Base-by-base conservation (phyloP, 2,329 filamentous ascomycete species). In the Trichoderma arundinaceum region DNA sequence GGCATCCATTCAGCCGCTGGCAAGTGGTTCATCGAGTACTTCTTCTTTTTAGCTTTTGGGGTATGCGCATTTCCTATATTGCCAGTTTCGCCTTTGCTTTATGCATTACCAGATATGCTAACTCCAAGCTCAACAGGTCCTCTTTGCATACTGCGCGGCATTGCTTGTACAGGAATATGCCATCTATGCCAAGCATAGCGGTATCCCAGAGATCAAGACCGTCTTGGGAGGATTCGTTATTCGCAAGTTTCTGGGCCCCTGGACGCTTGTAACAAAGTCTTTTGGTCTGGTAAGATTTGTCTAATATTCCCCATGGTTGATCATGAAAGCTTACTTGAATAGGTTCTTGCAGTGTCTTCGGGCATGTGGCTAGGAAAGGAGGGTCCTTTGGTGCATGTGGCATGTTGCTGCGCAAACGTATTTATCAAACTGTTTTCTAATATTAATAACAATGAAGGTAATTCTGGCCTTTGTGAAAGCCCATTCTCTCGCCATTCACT, bases 341-440 rank as follows among this genome's bases (percentile, higher is more conserved):
- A 96, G 88, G 94, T 93, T 76, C 86, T 98, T 41, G 91, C 94
- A 49, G 94, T 97, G 51, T 92, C 92, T 70, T 97, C 94, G 6
- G 94, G 94, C 58, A 89, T 99, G 83, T 98, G 95, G 94, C 82
- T 98, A 13, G 94, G 94, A 38, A 98, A 98, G 77, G 94, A 99
- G 81, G 94, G 94, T 1, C 94, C 94, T 0, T 80, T 98, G 43
- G 94, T 99, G 6, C 94, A 99, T 77, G 94, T 98, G 22, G 94
- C 94, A 67, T 98, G 95, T 79, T 98, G 95, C 77, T 97, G 94
- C 75, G 93, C 94, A 53, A 97, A 96, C 74, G 79, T 97, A 9
- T 93, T 97, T 74, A 96, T 95, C 86, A 96, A 96, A 76, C 81
- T 94, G 9, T 97, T 96, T 71, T 83, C 86, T 48, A 78, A 85